phyloP scores from a whole-genome alignment of 352 stramenopile species.

The Phytopythium kandeliae region DNA sequence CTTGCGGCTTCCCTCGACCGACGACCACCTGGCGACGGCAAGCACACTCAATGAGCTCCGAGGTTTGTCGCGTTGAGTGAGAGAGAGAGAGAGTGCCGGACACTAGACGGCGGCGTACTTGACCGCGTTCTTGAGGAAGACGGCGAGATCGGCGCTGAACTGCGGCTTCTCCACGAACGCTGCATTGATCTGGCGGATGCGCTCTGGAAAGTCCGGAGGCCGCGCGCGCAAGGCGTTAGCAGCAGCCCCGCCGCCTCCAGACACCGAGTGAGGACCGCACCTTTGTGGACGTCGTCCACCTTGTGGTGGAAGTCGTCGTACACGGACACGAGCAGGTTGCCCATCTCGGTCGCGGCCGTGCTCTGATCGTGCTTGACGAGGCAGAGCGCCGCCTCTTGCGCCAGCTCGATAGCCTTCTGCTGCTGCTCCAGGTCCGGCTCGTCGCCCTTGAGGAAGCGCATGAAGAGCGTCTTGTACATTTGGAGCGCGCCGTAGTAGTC shows the following conservation, averaged over 20 bases:
- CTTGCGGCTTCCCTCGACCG: slow-evolving; percentile 59
- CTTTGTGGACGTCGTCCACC: slow-evolving; percentile 71
- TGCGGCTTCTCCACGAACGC: slow-evolving; percentile 60
- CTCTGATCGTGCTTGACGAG: slow-evolving; percentile 71
- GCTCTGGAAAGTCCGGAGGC: slow-evolving; percentile 11
- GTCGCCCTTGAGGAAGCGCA: slow-evolving; percentile 78
- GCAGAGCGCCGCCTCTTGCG: slow-evolving; percentile 55
- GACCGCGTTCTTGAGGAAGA: slow-evolving; percentile 76
- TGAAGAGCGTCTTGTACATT: slow-evolving; percentile 91
- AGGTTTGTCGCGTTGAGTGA: no score
- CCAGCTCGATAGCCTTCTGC: slow-evolving; percentile 54
- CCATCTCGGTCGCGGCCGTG: slow-evolving; percentile 77
- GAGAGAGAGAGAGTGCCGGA: no score
- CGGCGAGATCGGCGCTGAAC: slow-evolving; percentile 59
- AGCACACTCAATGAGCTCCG: neutral
- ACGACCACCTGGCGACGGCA: slow-evolving; percentile 43
- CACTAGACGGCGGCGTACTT: slow-evolving; percentile 18
- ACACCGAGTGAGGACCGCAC: slow-evolving; percentile 6
- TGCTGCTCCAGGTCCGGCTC: slow-evolving; percentile 41
- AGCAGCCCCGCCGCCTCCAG: no score
- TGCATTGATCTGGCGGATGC: slow-evolving; percentile 53
- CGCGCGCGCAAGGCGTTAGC: neutral
- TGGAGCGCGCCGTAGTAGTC: slow-evolving; percentile 86
- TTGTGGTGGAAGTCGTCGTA: slow-evolving; percentile 63
- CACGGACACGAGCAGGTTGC: slow-evolving; percentile 67